phyloP scores from a whole-genome alignment of 1,139 yeast genomes.

The Spencermartinsiella ligniputridi region DNA sequence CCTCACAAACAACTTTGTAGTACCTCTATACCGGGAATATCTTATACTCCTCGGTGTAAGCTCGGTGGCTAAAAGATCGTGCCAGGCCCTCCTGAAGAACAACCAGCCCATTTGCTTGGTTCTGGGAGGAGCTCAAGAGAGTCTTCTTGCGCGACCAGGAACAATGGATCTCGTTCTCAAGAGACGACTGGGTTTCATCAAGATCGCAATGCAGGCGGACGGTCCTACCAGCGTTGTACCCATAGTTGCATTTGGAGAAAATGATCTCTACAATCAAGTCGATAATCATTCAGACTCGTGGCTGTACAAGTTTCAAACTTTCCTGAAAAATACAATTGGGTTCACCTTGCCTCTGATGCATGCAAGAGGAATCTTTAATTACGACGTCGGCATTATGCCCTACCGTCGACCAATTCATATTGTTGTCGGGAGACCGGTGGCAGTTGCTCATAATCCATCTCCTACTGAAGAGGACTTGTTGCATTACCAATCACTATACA shows the following conservation, averaged over 20 bases:
- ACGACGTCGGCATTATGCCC: conserved; percentile 88
- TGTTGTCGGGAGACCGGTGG: conserved; percentile 68
- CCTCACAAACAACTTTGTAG: conserved; percentile 71
- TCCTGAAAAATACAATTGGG: conserved; percentile 66
- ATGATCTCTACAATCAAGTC: conserved; percentile 61
- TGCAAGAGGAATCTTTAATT: conserved; percentile 89
- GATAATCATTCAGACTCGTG: conserved; percentile 52
- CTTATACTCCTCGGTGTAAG: conserved; percentile 76
- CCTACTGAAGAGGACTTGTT: conserved; percentile 52
- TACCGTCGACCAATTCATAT: conserved; percentile 76
- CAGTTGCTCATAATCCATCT: conserved; percentile 49
- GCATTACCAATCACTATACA: conserved; percentile 67
- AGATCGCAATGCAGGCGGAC: conserved; percentile 75
- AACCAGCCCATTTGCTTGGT: conserved; percentile 79
- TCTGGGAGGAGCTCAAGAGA: conserved; percentile 94
- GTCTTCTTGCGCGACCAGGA: conserved; percentile 64
- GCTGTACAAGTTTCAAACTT: conserved; percentile 55
- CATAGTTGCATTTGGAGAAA: conserved; percentile 89
- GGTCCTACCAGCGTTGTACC: conserved; percentile 74
- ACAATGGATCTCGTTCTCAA: conserved; percentile 61
- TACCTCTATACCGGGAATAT: conserved; percentile 85
- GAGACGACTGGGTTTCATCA: conserved; percentile 83
- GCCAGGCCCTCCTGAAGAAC: conserved; percentile 55
- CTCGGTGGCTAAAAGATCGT: conserved; percentile 75
- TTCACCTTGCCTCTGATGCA: conserved; percentile 89